Base-by-base conservation (phyloP, 2,329 filamentous ascomycete genomes). In the Westerdykella ornata region DNA sequence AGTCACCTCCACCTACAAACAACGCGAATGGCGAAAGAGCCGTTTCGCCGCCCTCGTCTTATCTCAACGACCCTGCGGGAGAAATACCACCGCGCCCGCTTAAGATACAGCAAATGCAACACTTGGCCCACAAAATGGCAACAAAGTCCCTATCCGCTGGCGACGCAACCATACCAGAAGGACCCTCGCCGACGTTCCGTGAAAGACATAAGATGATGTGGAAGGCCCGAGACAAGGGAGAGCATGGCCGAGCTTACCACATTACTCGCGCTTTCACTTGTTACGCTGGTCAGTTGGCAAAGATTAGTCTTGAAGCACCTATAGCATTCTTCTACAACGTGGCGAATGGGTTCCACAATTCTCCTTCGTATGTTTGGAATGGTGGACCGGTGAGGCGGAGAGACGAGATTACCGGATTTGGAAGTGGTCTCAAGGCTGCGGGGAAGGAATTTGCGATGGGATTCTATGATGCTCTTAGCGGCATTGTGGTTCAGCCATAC, bases 381-480 rank as follows among this genome's bases (percentile, higher is more conserved):
- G 47, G 53, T 18, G 53, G 54, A 20, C 28, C 38, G 5, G 43
- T 45, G 9, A 35, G 51, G 4, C 45, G 43, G 35, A 33, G 53
- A 14, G 51, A 56, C n/a, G 51, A 54, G n/a, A 49, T 56, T 15
- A 87, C 83, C 0, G 82, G 79, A 33, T 70, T 92, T 35, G 73
- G 76, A 34, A 84, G 80, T 45, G 88, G 88, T 0, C 67, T 94
- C 16, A 79, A 74, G 45, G 80, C 86, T 28, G 88, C 87, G 1
- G 78, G 84, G 2, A 86, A 73, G 62, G 84, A 85, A 56, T 81
- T 90, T 41, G 81, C 78, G 0, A 75, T 80, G 40, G 85, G 87
- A 0, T 69, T 92, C 28, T 87, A 78, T 55, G 85, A 90, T 54
- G 87, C 85, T 1, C 76, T 89, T 17, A 80, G 85, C 1, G 87